Evolutionary conservation across 768 basidiomycete genomes (phyloP).

Genomic region (Calvatia gigantea): DNA sequence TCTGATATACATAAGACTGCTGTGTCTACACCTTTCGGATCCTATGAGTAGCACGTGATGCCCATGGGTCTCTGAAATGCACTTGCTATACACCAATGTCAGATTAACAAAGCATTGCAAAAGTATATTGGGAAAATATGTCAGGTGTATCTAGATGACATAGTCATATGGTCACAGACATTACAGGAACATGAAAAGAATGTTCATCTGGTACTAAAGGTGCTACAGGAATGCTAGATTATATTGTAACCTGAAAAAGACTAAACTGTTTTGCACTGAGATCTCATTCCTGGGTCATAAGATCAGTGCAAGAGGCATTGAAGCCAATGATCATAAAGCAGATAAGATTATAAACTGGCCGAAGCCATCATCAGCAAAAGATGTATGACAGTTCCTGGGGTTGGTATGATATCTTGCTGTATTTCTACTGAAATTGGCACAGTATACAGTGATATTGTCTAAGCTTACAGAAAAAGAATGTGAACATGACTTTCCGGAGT

Average conservation of each 20-base stretch:
- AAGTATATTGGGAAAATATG: constrained; percentile 30
- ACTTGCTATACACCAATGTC: constrained; percentile 34
- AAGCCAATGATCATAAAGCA: constrained; percentile 34
- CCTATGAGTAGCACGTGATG: constrained; percentile 35
- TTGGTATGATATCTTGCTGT: constrained; percentile 31
- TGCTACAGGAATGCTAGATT: constrained; percentile 18
- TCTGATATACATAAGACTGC: constrained; percentile 21
- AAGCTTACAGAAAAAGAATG: no score
- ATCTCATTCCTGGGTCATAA: constrained; percentile 31
- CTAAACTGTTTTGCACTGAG: constrained; percentile 12
- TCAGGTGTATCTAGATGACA: constrained; percentile 22
- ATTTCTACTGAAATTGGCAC: constrained; percentile 9
- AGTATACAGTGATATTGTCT: constrained; percentile 16
- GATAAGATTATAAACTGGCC: constrained; percentile 22
- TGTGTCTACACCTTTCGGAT: constrained; percentile 34
- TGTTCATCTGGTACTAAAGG: constrained; percentile 20
- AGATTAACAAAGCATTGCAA: constrained; percentile 38
- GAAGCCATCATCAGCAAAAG: constrained; percentile 12
- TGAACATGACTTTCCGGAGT: no score
- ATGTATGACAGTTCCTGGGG: constrained; percentile 29
- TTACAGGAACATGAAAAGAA: constrained; percentile 28
- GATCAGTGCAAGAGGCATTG: constrained; percentile 27
- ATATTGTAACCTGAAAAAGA: constrained; percentile 20
- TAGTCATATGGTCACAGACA: constrained; percentile 30
- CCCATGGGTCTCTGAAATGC: constrained; percentile 29